A percentile compares a stretch with the other conserved stretches of the same genome.
Evolutionary conservation across 306 rosid genomes (phyloP).

Genomic region (Prunus salicina): DNA sequence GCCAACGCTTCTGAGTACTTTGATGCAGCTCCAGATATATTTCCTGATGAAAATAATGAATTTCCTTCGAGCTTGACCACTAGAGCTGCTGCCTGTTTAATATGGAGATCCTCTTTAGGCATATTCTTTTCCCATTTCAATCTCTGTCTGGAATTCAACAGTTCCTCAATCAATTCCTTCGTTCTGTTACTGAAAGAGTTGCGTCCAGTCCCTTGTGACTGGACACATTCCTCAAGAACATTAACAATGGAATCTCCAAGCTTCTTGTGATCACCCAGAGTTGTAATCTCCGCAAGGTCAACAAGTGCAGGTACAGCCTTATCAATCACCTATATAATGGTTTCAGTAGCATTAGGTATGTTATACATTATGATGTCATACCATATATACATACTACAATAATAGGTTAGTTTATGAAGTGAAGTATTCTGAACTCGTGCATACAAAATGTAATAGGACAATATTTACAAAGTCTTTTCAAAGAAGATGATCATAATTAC

Average conservation of each 20-base stretch:
- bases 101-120: conserved; percentile 97
- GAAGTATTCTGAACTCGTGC: neutral
- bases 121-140: conserved; percentile 89
- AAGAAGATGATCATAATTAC: neutral
- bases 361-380: too few relatives aligned
- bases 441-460: neutral
- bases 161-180: conserved; percentile 85
- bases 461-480: neutral
- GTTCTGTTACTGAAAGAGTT: conserved; percentile 51
- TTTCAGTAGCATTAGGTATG: conserved; percentile 6
- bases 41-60: conserved; percentile 91
- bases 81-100: conserved; percentile 96
- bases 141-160: conserved; percentile 71
- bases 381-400: too few relatives aligned
- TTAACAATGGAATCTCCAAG: conserved; percentile 80
- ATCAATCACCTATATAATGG: conserved; percentile 68
- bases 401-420: neutral
- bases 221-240: conserved; percentile 88
- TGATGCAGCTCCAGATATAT: conserved; percentile 88
- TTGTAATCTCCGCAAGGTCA: conserved; percentile 87
- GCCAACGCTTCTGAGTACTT: conserved; percentile 95
- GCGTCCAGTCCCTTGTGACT: conserved; percentile 74
- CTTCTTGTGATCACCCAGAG: conserved; percentile 88
- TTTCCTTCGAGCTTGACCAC: conserved; percentile 99
- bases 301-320: conserved; percentile 87